Percentiles rank a stretch among this genome's conserved stretches.
These are phyloP conservation scores for Areca catechu DNA, from an alignment of 176 grass and related monocot genomes.

Conservation along the genomic window DNA sequence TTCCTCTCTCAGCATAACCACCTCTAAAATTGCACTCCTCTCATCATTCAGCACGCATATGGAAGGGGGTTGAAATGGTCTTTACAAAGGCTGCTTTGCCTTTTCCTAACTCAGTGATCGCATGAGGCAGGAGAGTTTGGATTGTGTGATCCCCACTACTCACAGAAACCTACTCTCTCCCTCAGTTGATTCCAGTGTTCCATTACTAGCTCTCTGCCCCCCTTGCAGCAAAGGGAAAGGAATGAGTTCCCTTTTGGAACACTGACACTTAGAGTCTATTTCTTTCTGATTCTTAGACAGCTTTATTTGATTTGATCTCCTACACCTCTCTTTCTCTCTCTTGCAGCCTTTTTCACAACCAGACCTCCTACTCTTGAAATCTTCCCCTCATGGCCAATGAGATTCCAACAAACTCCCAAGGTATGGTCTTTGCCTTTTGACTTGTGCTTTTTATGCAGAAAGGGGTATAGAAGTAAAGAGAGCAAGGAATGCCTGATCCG, in stretches of 20 bases:
- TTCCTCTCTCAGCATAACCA: not conserved
- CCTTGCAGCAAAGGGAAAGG: not conserved
- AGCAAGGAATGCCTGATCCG: not conserved
- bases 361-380: conserved; percentile 16
- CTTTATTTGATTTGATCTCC: conserved; percentile 2
- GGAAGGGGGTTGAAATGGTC: not conserved
- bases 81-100: not conserved
- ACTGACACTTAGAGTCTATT: conserved; percentile 8
- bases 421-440: not conserved
- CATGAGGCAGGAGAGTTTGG: not conserved
- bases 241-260: not conserved
- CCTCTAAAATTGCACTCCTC: not conserved
- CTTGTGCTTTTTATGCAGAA: not conserved
- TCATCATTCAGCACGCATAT: too few species aligned
- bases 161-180: not conserved
- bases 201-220: not conserved
- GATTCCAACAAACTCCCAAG: conserved; percentile 12
- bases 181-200: not conserved
- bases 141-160: not conserved
- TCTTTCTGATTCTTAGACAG: conserved; percentile 7
- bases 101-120: not conserved
- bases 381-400: conserved; percentile 17
- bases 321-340: not conserved
- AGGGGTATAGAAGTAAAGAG: conserved; percentile 9
- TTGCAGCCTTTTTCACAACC: conserved; percentile 12